Percentiles rank a stretch among this genome's conserved stretches.
Evolutionary conservation across 75 land plant genomes (phyloP).

Genomic region (Sequoia sempervirens): DNA sequence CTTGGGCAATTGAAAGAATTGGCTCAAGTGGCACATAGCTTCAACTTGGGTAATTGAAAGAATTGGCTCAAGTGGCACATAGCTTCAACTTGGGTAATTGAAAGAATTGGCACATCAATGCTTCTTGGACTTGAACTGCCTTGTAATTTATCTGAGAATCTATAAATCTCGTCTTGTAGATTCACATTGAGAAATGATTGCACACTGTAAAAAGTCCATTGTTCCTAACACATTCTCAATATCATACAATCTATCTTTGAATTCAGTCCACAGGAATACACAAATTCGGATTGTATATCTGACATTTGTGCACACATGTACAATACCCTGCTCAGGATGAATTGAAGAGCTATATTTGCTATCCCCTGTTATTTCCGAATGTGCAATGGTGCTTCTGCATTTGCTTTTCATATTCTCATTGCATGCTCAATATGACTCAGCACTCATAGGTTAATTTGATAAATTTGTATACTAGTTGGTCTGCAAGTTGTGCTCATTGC

Average conservation of each 20-base stretch:
- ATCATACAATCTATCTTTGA: neutral
- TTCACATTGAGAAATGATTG: too few species aligned
- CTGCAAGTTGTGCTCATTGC: too few species aligned
- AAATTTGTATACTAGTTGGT: too few species aligned
- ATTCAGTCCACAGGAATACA: neutral
- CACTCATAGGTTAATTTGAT: neutral
- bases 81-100: too few species aligned
- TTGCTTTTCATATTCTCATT: neutral
- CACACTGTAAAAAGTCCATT: neutral
- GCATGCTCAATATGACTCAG: neutral
- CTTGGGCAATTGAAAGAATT: neutral
- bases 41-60: neutral
- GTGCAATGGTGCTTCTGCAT: neutral
- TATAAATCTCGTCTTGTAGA: neutral
- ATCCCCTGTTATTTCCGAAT: neutral
- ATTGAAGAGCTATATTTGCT: neutral
- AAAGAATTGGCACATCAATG: neutral
- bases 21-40: neutral
- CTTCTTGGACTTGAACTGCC: neutral
- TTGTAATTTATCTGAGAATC: neutral
- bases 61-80: too few species aligned
- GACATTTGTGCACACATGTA: neutral
- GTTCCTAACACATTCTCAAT: neutral
- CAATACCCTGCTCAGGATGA: neutral
- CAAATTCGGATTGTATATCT: neutral